Conservation (phyloP, 2,329 filamentous ascomycete species). For the Colletotrichum tabaci region DNA sequence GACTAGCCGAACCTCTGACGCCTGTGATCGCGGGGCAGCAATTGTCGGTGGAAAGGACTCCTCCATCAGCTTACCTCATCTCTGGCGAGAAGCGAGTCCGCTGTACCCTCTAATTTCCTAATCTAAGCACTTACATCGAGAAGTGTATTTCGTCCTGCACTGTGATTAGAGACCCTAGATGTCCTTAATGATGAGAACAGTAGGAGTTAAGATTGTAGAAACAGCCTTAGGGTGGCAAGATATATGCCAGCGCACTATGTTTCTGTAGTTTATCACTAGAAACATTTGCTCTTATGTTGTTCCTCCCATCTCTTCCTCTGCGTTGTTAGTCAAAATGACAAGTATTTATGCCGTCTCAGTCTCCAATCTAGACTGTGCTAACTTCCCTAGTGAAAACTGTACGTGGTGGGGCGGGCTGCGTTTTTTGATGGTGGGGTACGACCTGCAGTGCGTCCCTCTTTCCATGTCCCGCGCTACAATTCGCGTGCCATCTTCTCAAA, state of each 20-base stretch:
- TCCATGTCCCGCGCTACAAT: conserved; percentile 25
- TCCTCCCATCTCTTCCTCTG: no score
- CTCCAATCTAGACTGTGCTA: not conserved
- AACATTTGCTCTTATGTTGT: not conserved
- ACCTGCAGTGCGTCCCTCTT: conserved; percentile 34
- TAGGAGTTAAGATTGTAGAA: no score
- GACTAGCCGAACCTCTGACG: no score
- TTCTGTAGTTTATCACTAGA: not conserved
- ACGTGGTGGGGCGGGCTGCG: conserved; percentile 23
- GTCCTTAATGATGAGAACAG: no score
- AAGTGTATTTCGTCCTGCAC: no score
- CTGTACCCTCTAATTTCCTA: not conserved
- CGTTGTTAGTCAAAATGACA: not conserved
- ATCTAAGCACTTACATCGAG: no score
- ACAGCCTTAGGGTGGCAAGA: no score
- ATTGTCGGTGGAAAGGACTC: no score
- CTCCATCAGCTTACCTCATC: conserved; percentile 16
- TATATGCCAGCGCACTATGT: no score
- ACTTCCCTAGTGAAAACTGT: not conserved
- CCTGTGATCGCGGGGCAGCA: conserved; percentile 23
- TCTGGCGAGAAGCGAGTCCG: not conserved
- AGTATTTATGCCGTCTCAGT: not conserved
- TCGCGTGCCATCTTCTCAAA: conserved; percentile 34
- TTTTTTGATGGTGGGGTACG: conserved; percentile 43
- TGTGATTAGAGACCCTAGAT: no score